Evolutionary conservation across 345 rosid genomes (phyloP).

Genomic region (Geranium brycei): DNA sequence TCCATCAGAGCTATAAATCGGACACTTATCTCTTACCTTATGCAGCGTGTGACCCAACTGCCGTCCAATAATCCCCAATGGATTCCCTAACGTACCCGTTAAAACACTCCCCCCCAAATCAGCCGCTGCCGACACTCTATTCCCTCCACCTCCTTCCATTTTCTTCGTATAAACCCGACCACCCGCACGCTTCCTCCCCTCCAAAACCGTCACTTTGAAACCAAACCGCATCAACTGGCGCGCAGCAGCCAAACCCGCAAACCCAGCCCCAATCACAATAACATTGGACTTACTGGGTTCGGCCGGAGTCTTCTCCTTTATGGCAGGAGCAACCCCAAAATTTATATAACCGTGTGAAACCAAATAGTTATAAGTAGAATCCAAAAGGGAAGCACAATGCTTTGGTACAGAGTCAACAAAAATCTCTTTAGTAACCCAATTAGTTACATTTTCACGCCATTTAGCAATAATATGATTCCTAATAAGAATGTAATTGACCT

Average conservation of each 20-base stretch:
- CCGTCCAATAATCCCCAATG: slow-evolving; percentile 73
- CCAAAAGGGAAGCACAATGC: slow-evolving; percentile 55
- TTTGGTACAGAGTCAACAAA: slow-evolving; percentile 49
- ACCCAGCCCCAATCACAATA: slow-evolving; percentile 74
- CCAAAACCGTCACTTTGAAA: slow-evolving; percentile 75
- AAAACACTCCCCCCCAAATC: slow-evolving; percentile 97
- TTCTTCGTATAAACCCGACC: slow-evolving; percentile 92
- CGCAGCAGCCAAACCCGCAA: slow-evolving; percentile 83
- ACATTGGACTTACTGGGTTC: slow-evolving; percentile 44
- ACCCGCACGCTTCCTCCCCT: slow-evolving; percentile 97
- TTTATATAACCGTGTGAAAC: slow-evolving; percentile 70
- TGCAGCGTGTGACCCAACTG: slow-evolving; percentile 63
- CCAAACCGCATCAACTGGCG: slow-evolving; percentile 83
- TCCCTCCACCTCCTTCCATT: slow-evolving; percentile 63
- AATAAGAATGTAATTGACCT: slow-evolving; percentile 85
- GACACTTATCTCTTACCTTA: slow-evolving; percentile 93
- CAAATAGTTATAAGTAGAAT: slow-evolving; percentile 69
- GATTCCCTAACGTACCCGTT: slow-evolving; percentile 91
- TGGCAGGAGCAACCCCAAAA: slow-evolving; percentile 68
- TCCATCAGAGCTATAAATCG: slow-evolving; percentile 70
- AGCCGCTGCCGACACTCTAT: slow-evolving; percentile 56
- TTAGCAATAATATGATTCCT: slow-evolving; percentile 76
- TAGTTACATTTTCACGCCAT: slow-evolving; percentile 68
- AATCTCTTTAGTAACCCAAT: slow-evolving; percentile 72
- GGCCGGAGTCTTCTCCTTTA: slow-evolving; percentile 50